Evolutionary conservation across 495 filamentous ascomycete genomes (phyloP).

Genomic region (Hyaloscypha hepaticicola): DNA sequence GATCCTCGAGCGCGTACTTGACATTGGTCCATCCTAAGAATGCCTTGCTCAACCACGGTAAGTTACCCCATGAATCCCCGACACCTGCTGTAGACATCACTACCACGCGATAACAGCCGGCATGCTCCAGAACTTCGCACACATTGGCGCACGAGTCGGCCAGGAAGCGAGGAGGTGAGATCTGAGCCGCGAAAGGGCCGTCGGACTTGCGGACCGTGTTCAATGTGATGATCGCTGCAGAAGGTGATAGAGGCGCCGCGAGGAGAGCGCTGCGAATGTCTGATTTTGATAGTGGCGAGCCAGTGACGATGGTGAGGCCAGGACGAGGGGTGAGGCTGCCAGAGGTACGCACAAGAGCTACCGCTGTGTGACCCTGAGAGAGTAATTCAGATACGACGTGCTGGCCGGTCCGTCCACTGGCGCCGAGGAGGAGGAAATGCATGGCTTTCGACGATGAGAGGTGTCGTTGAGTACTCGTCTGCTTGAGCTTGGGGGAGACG

Average conservation of each 20-base stretch:
- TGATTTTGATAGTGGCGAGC: conserved; percentile 41
- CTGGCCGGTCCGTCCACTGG: conserved; percentile 44
- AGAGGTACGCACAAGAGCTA: conserved; percentile 34
- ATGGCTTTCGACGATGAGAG: conserved; percentile 32
- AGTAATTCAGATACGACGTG: conserved; percentile 41
- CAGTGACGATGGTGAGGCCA: conserved; percentile 35
- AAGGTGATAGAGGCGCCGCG: conserved; percentile 31
- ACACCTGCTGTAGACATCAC: conserved; percentile 47
- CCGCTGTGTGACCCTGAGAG: conserved; percentile 32
- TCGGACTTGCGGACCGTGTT: conserved; percentile 44
- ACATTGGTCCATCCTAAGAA: conserved; percentile 48
- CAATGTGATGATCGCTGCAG: conserved; percentile 45
- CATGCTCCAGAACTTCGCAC: conserved; percentile 41
- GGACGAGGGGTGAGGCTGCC: conserved; percentile 31
- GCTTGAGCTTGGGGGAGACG: conserved; percentile 22
- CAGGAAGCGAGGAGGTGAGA: conserved; percentile 45
- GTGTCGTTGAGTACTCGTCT: conserved; percentile 28
- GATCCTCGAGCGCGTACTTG: conserved; percentile 46
- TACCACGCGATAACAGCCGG: conserved; percentile 40
- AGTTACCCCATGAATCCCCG: conserved; percentile 46
- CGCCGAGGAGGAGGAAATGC: conserved; percentile 45
- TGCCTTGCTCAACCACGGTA: conserved; percentile 40
- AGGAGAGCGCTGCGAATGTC: conserved; percentile 41
- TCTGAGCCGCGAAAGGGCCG: conserved; percentile 44
- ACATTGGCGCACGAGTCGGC: conserved; percentile 46